Base-by-base conservation (phyloP, 1,139 yeast genomes). In the Taphrina flavorubra region DNA sequence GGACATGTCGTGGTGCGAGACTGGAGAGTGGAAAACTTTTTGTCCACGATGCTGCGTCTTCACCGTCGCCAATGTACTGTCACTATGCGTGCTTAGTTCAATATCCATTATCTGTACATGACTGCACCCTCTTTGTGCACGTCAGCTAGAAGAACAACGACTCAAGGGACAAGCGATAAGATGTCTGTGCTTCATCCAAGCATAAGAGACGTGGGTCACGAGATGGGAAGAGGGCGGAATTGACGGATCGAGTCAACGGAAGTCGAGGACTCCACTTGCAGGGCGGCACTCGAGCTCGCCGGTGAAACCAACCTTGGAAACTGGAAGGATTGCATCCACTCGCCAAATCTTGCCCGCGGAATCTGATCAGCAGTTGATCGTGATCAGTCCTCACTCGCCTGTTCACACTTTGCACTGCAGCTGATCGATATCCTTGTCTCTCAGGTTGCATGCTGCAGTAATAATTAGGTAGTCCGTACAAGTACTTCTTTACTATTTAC, bases 171-270 rank as follows among this genome's bases (percentile, higher is more conserved):
- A 25, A 4, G 4, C 31, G 31, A 25, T 25, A 25, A 25, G 4
- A 2, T 25, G 31, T 25, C 4, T 25, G 31, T 25, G 31, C 31
- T 4, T 25, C 31, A 4, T 25, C 2, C 31, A 25, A 25, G 31
- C n/a, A 25, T 25, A 25, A n/a, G n/a, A n/a, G n/a, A 4, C 31
- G 4, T 25, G 47, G 6, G 47, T 44, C 47, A 44, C 47, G 47
- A 44, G 47, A 44, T 44, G 47, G 47, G 10, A 44, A 44, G 11
- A 25, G 18, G 18, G 47, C 47, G 47, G 47, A 44, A 44, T 44
- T 44, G 16, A n/a, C 47, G 18, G 47, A 25, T 25, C 31, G 31
- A 25, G 31, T 25, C 4, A 25, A 25, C 31, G 31, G 31, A 25
- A 25, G 31, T 25, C 31, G 31, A 25, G 31, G 31, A 25, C 31